A percentile compares a stretch with the other conserved stretches of the same genome.
These are phyloP conservation scores for Breviolum minutum DNA, from an alignment of 73 alveolate species.

Conservation along the genomic window DNA sequence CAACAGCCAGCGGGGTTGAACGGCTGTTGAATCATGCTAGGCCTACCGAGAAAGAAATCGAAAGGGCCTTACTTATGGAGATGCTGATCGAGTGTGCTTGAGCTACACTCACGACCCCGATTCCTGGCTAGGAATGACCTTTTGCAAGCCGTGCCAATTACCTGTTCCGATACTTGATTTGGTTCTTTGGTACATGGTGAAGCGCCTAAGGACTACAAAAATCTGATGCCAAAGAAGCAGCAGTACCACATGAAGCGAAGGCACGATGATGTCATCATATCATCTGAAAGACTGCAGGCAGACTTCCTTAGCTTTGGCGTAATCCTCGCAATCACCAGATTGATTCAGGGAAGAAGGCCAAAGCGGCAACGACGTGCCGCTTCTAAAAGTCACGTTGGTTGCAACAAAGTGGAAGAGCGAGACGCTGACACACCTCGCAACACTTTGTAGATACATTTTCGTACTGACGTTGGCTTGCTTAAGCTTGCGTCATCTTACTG, in stretches of 20 bases:
- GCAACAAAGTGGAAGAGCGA: background rate
- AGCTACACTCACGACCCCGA: slow-evolving; percentile 94
- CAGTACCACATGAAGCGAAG: slow-evolving; percentile 77
- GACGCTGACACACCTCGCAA: no score
- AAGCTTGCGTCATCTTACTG: background rate
- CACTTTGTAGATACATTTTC: no score
- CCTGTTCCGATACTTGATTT: background rate
- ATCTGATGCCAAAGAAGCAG: slow-evolving; percentile 69
- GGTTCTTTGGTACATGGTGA: background rate
- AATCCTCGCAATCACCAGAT: no score
- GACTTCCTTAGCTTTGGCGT: background rate
- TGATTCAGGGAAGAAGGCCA: slow-evolving; percentile 42
- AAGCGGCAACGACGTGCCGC: background rate
- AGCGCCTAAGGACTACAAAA: slow-evolving; percentile 38
- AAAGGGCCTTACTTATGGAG: slow-evolving; percentile 70
- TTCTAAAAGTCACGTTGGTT: background rate
- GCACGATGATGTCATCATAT: background rate
- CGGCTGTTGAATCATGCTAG: background rate
- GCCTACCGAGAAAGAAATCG: slow-evolving; percentile 86
- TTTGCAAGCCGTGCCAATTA: background rate
- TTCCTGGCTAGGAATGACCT: background rate
- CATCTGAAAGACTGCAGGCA: background rate
- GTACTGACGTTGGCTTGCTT: background rate
- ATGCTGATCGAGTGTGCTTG: slow-evolving; percentile 68
- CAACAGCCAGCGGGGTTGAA: background rate